Evolutionary conservation across 495 filamentous ascomycete species (phyloP), one percentile per base, ranked within the genome.

Genomic region (Penicillium roqueforti): DNA sequence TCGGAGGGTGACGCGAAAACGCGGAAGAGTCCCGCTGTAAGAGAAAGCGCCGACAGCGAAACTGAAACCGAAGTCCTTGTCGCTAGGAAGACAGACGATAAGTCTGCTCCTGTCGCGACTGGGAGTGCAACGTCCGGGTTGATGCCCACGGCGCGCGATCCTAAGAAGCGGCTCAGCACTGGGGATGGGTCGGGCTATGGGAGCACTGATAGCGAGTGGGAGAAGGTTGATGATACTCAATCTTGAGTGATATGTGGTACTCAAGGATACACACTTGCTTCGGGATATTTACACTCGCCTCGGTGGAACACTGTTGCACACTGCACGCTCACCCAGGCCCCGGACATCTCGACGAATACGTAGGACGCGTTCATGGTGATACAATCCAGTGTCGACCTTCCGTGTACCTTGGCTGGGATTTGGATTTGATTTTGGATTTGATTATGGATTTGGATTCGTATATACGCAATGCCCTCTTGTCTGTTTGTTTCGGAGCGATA

Each of bases 161-260:
- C 71, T 42, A 69, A 72, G 49, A 79, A 78, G 66, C 67, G 77
- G 20, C 60, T 57, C 34, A 76, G 69, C 50, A 51, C 68, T 14
- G 68, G 75, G 19, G 73, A 67, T 16, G 78, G 66, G 44, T 80
- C 77, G 19, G 78, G 75, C 11, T 77, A 81, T 59, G 61, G 68
- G 28, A 80, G 78, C 58, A 80, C 78, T 2, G 79, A 81, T 64
- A 80, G 78, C 42, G 79, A 81, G 53, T 81, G 79, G 79, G 79
- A 80, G 65, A 81, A 77, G 57, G 70, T 81, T 31, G 77, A 80
- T 39, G 72, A 73, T 32, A 67, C 57, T 14, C 42, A 53, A 48
- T 52, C 42, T 18, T 45, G 26, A 45, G 26, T 14, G 25, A 45
- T 29, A 45, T n/a, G n/a, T 19, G n/a, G 26, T n/a, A 22, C 32